phyloP scores from a whole-genome alignment of 495 filamentous ascomycete species.

The Podospora bellae-mahoneyi region DNA sequence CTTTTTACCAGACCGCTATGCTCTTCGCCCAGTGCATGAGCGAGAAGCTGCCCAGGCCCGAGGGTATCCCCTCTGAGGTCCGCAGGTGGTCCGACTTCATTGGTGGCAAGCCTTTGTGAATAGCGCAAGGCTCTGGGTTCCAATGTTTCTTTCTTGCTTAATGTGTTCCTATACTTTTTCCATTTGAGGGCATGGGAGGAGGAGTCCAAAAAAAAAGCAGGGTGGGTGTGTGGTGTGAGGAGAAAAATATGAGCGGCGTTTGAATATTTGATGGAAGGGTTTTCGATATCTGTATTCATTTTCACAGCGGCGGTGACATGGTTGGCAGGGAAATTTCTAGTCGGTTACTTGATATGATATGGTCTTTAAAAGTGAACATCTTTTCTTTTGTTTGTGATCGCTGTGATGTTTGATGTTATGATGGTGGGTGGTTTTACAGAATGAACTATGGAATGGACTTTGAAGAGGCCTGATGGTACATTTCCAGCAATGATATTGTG shows the following conservation, averaged over 20 bases:
- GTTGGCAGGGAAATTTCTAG: background rate
- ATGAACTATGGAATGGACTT: background rate
- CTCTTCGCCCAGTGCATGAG: conserved; percentile 96
- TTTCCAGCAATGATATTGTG: too few relatives aligned
- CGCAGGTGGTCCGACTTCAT: conserved; percentile 92
- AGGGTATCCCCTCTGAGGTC: conserved; percentile 84
- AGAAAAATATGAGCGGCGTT: conserved; percentile 1
- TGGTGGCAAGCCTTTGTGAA: conserved; percentile 84
- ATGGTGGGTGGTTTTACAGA: background rate
- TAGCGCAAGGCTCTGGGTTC: conserved; percentile 10
- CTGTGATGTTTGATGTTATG: background rate
- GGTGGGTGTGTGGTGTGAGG: background rate
- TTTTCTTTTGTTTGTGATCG: background rate
- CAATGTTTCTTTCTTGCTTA: background rate
- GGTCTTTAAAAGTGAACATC: background rate
- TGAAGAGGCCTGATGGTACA: too few relatives aligned
- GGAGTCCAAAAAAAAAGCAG: background rate
- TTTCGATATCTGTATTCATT: background rate
- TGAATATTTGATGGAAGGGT: background rate
- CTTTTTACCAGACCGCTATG: conserved; percentile 69
- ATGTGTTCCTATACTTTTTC: conserved; percentile 7
- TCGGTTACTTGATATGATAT: background rate
- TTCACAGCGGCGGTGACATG: conserved; percentile 5
- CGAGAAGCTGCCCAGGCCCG: conserved; percentile 82
- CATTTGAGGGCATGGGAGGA: background rate